Base-by-base conservation (phyloP, 2,329 filamentous ascomycete genomes). In the Colletotrichum cuscutae region DNA sequence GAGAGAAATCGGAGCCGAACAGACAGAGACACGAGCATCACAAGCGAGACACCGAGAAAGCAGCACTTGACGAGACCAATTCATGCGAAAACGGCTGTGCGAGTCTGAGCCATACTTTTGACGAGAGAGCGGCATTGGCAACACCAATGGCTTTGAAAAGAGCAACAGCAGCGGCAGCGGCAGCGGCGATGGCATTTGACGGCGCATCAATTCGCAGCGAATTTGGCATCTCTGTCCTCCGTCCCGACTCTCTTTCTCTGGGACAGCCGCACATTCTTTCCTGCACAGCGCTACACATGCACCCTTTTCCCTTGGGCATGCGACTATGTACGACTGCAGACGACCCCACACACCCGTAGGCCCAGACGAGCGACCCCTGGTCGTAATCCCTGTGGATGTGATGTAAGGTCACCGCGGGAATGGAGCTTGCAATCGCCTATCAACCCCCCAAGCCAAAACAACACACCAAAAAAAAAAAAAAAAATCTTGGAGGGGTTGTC, bases 321-420 rank as follows among this genome's bases (percentile, higher is more conserved):
- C 66, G 71, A 32, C 59, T 70, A 32, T 32, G 30, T 11, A 57
- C 53, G 56, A 56, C 71, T 60, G 66, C 71, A 42, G 54, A 35
- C 42, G 67, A 71, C 71, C 71, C 71, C 71, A 73, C 71, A 70
- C 54, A 69, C 71, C 71, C 66, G 66, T 67, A 71, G 66, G 66
- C 57, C 71, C 52, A 49, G 60, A 65, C 30, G 46, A 56, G 62
- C 28, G 37, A 22, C 37, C 71, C 42, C 68, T 66, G 57, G 71
- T 68, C 68, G 52, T n/a, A 61, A 67, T 63, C 71, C 68, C 71
- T 68, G 71, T 68, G 62, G 62, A 52, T 54, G 73, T 74, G 73
- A 74, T 73, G 73, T 74, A 74, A 74, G 70, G 71, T 73, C 58
- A 56, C 72, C 13, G 70, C 69, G 60, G 68, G 62, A 73, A 71